These are phyloP conservation scores for Mesotaenium endlicherianum DNA, from an alignment of 139 green algal species.

Conservation along the genomic window DNA sequence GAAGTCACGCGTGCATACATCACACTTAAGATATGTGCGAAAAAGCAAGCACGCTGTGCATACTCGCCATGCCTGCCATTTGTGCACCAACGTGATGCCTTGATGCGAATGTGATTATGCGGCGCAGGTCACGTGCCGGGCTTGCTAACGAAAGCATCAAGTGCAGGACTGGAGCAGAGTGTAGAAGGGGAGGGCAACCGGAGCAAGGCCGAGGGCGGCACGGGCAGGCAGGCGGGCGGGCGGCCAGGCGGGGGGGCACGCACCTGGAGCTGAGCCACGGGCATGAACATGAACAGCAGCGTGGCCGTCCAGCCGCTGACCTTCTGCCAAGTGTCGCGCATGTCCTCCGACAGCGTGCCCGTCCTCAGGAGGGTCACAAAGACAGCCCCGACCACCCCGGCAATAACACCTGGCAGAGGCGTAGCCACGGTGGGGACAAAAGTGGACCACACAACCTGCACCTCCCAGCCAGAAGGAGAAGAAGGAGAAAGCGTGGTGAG, in stretches of 20 bases:
- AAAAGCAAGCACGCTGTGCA: too few species aligned
- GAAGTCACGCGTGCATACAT: too few species aligned
- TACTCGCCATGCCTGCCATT: too few species aligned
- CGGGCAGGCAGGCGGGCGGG: too few species aligned
- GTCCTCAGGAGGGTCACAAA: not conserved
- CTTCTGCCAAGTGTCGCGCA: slow-evolving; percentile 40
- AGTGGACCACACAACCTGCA: slow-evolving; percentile 28
- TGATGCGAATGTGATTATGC: too few species aligned
- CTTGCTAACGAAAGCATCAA: too few species aligned
- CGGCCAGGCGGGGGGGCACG: not conserved
- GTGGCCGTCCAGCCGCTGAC: slow-evolving; percentile 71
- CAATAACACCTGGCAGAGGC: slow-evolving; percentile 6
- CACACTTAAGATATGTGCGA: too few species aligned
- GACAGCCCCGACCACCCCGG: not conserved
- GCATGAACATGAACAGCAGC: slow-evolving; percentile 75
- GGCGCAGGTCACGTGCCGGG: too few species aligned
- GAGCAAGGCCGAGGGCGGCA: too few species aligned
- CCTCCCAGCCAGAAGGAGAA: not conserved
- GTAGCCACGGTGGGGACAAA: slow-evolving; percentile 3
- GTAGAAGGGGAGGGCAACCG: too few species aligned
- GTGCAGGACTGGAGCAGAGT: too few species aligned
- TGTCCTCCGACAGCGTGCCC: slow-evolving; percentile 10
- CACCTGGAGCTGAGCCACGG: slow-evolving; percentile 65
- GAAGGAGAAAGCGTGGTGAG: not conserved
- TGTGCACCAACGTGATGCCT: too few species aligned